Evolutionary conservation across 768 basidiomycete genomes (phyloP).

Genomic region (Psilocybe cubensis): DNA sequence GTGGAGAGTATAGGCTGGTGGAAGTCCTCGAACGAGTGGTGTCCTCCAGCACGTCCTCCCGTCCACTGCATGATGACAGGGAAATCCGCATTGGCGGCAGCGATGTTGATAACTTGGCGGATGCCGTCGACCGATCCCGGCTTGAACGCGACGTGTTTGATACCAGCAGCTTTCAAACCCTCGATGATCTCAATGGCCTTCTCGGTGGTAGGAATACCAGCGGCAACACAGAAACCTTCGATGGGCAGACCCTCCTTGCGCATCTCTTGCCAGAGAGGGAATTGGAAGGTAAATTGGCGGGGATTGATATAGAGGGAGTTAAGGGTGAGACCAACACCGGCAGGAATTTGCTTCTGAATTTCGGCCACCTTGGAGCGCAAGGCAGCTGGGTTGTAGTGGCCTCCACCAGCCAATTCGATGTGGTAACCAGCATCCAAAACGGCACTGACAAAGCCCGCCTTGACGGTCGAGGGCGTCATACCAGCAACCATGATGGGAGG

Average conservation of each 20-base stretch:
- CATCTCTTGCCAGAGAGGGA: slow-evolving; percentile 98
- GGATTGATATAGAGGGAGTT: slow-evolving; percentile 99
- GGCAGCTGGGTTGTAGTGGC: slow-evolving; percentile 91
- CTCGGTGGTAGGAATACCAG: slow-evolving; percentile 95
- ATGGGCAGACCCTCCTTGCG: slow-evolving; percentile 92
- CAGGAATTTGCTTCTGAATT: slow-evolving; percentile 82
- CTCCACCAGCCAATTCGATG: slow-evolving; percentile 96
- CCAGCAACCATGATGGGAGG: slow-evolving; percentile 99
- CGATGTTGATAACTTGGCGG: slow-evolving; percentile 95
- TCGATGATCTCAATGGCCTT: slow-evolving; percentile 97
- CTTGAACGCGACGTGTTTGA: slow-evolving; percentile 97
- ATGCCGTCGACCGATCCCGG: slow-evolving; percentile 98
- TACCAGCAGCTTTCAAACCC: slow-evolving; percentile 79
- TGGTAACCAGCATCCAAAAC: slow-evolving; percentile 94
- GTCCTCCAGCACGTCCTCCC: slow-evolving; percentile 97
- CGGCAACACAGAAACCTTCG: slow-evolving; percentile 99
- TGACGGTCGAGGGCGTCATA: slow-evolving; percentile 98
- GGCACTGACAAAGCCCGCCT: slow-evolving; percentile 93
- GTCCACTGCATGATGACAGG: slow-evolving; percentile 99
- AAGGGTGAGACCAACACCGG: slow-evolving; percentile 90
- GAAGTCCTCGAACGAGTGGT: slow-evolving; percentile 99
- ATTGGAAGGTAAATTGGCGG: slow-evolving; percentile 95
- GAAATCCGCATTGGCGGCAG: slow-evolving; percentile 91
- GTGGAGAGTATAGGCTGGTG: slow-evolving; percentile 93
- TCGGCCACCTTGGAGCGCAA: slow-evolving; percentile 92